phyloP scores from a whole-genome alignment of 495 filamentous ascomycete species.

The Daldinia concentrica region DNA sequence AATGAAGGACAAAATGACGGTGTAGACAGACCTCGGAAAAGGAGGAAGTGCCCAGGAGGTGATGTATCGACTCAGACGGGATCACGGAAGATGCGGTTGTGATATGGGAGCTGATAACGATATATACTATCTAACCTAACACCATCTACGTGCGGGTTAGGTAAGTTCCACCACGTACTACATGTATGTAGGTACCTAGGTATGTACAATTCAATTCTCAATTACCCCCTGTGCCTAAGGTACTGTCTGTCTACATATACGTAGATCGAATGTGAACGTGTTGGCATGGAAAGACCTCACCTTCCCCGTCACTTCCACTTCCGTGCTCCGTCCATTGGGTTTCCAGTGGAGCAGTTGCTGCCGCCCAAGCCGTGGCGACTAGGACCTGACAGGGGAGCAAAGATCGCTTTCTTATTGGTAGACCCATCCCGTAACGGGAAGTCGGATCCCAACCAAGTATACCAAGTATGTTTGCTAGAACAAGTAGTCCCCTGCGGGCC shows the following conservation, averaged over 20 bases:
- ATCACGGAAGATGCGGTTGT: conserved; percentile 2
- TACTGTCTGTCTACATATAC: no score
- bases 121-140: no score
- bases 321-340: conserved; percentile 25
- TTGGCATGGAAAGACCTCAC: background rate
- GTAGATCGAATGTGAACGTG: conserved; percentile 5
- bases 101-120: background rate
- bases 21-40: conserved; percentile 1
- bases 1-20: background rate
- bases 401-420: conserved; percentile 21
- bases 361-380: conserved; percentile 16
- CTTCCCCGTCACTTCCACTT: conserved; percentile 4
- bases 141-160: no score
- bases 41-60: background rate
- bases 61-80: background rate
- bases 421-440: conserved; percentile 17
- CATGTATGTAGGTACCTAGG: no score
- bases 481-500: background rate
- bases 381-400: background rate
- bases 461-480: conserved; percentile 17
- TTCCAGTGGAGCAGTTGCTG: conserved; percentile 14
- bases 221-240: conserved; percentile 2
- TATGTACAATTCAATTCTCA: background rate
- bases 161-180: background rate
- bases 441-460: conserved; percentile 3